Evolutionary conservation across 2,329 filamentous ascomycete genomes (phyloP).

Genomic region (Fusarium proliferatum): DNA sequence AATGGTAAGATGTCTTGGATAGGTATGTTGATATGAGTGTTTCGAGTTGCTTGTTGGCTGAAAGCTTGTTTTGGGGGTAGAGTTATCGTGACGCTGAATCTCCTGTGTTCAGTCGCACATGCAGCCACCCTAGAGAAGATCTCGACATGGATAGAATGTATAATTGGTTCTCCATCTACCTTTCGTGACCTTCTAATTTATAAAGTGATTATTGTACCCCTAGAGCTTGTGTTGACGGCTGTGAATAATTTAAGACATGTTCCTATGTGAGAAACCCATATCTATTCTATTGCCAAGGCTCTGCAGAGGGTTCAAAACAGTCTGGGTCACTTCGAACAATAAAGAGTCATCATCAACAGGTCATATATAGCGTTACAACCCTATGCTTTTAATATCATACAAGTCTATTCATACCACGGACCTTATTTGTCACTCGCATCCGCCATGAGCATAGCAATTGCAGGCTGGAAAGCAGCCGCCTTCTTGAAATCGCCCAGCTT

Average conservation of each 20-base stretch:
- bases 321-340: background rate
- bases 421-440: constrained; percentile 27
- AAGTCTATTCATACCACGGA: background rate
- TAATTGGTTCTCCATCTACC: background rate
- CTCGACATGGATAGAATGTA: background rate
- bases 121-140: background rate
- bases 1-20: background rate
- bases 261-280: background rate
- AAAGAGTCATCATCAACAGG: background rate
- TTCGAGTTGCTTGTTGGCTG: accelerated
- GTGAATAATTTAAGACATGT: background rate
- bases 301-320: background rate
- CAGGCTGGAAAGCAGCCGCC: constrained; percentile 58
- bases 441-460: constrained; percentile 36
- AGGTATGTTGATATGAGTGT: too few species aligned
- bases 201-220: background rate
- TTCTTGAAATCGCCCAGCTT: constrained; percentile 76
- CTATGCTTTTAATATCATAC: background rate
- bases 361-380: background rate
- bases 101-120: too few species aligned
- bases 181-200: background rate
- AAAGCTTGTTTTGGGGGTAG: background rate
- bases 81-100: background rate
- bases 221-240: background rate
- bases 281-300: background rate